Percentiles rank a stretch among this genome's conserved stretches.
phyloP scores from a whole-genome alignment of 2,329 filamentous ascomycete genomes.

The Cryphonectria nitschkei region DNA sequence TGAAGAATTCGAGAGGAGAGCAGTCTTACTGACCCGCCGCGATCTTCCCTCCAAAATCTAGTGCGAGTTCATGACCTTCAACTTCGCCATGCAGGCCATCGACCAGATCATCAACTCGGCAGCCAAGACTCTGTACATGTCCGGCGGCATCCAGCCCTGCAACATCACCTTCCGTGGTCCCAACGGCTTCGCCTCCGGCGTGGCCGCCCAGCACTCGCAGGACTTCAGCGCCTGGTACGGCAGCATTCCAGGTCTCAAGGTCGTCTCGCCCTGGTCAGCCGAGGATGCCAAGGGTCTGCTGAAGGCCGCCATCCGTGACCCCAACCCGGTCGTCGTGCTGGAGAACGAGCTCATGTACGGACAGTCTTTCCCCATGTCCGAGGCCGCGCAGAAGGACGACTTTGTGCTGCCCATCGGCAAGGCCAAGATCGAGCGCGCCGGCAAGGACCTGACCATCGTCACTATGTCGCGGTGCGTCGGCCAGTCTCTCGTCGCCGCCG shows the following conservation, averaged over 20 bases:
- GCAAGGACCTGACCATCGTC: conserved; percentile 96
- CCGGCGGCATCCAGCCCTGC: conserved; percentile 97
- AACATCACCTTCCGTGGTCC: conserved; percentile 99
- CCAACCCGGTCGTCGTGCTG: conserved; percentile 91
- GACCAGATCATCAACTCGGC: conserved; percentile 99
- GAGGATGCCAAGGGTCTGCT: conserved; percentile 98
- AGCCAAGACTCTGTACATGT: conserved; percentile 99
- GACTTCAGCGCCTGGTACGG: conserved; percentile 99
- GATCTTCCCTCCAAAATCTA: conserved; percentile 39
- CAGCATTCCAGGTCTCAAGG: conserved; percentile 95
- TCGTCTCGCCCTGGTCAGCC: conserved; percentile 92
- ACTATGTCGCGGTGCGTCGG: conserved; percentile 94
- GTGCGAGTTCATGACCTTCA: conserved; percentile 99
- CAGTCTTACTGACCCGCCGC: not conserved
- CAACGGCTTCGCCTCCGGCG: conserved; percentile 96
- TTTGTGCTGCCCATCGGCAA: conserved; percentile 98
- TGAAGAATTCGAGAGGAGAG: not conserved
- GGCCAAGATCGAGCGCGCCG: conserved; percentile 96
- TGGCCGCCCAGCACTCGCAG: conserved; percentile 97
- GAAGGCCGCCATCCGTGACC: conserved; percentile 97
- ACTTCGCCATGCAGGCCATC: conserved; percentile 99
- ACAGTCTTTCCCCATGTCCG: conserved; percentile 94
- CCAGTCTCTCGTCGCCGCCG: conserved; percentile 84
- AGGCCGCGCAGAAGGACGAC: conserved; percentile 92
- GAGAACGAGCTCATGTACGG: conserved; percentile 94